Conservation (phyloP, 148 eudicot species). For the Silene latifolia region DNA sequence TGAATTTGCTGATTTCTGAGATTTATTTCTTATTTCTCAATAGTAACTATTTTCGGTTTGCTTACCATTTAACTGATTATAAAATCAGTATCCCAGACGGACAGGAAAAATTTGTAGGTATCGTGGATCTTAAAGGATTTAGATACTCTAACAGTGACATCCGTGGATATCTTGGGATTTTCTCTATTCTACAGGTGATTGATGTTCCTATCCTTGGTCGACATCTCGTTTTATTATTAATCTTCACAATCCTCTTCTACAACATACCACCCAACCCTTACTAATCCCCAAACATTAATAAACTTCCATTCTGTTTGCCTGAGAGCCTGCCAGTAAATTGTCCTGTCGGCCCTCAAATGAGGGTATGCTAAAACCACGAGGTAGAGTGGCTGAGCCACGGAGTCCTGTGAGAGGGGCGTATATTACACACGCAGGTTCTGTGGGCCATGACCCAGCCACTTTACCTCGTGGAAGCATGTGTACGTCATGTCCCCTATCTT, state of each 20-base stretch:
- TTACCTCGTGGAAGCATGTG: too few relatives aligned
- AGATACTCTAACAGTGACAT: constrained; percentile 69
- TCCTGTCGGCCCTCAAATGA: not conserved
- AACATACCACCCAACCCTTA: too few relatives aligned
- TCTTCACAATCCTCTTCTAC: not conserved
- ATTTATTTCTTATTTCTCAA: not conserved
- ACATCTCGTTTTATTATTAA: not conserved
- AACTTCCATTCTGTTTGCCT: not conserved
- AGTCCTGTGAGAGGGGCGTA: not conserved
- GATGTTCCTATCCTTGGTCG: not conserved
- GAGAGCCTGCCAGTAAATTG: not conserved
- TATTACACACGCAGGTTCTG: not conserved
- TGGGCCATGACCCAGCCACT: not conserved
- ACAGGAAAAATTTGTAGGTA: constrained; percentile 64
- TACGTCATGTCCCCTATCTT: too few relatives aligned
- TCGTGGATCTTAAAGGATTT: constrained; percentile 71
- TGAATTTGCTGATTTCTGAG: not conserved
- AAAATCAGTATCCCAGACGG: constrained; percentile 57
- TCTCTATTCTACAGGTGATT: constrained; percentile 73
- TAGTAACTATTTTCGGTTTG: too few relatives aligned
- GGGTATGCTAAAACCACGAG: not conserved
- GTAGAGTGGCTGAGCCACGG: not conserved
- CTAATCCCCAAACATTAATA: too few relatives aligned
- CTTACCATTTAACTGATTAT: not conserved
- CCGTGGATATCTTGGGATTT: constrained; percentile 57